Evolutionary conservation across 768 basidiomycete genomes (phyloP), one percentile per base, ranked within the genome.

Genomic region (Russula dissimulans): DNA sequence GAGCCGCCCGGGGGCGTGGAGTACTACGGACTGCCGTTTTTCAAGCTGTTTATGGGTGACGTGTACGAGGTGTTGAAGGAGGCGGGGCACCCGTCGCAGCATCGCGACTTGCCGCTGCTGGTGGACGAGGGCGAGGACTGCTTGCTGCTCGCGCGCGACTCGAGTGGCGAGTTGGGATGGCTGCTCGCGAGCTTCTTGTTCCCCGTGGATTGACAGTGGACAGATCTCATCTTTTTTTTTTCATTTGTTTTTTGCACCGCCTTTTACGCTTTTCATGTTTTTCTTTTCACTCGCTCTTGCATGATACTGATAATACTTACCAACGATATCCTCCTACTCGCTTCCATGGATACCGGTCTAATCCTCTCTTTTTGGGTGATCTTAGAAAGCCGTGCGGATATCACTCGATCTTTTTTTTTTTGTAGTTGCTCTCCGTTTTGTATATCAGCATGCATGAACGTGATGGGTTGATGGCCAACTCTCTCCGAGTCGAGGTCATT

Each of bases 91-190:
- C 90, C 90, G 14, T 83, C 84, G 56, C 77, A 80, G 22, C 88
- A 90, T 67, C 77, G 79, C 4, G 81, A 87, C 65, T 73, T 92
- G 44, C 90, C 90, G 3, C 68, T 92, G 57, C 84, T 85, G 66
- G 86, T 91, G 52, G 89, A 91, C 65, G 89, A 89, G 64, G 78
- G 78, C 11, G 81, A 81, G 46, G 90, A 91, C 66, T 91, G 89
- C 72, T 72, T 92, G 62, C 72, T 92, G 55, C 78, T 91, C 29
- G 88, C 85, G 62, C 75, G 88, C 45, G 81, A 86, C 69, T 70
- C 67, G 38, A 57, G 62, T 4, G 79, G 81, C 11, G 75, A 78
- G 10, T 78, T 91, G 17, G 89, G 89, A 0, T 91, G 90, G 90
- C 85, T 85, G 3, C 70, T 92, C 62, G 89, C 89, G 39, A 91